Conservation (phyloP, 129 eudicot genomes). For the Helianthus annuus region HanXRQr2.0-SUNRISE NC_035436.2:176999195-176999694, state of each 20-base stretch:
- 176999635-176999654: conserved; percentile 82
- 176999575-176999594: too few species aligned
- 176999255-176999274: neutral
- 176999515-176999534: too few species aligned
- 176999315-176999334: neutral
- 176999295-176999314: conserved; percentile 5
- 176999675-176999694: conserved; percentile 83
- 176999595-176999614: conserved; percentile 53
- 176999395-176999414: neutral
- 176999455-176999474: too few species aligned
- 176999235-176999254: neutral
- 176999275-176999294: neutral
- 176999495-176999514: too few species aligned
- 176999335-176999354: too few species aligned
- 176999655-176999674: conserved; percentile 96
- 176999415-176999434: neutral
- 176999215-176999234: neutral
- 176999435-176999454: too few species aligned
- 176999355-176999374: too few species aligned
- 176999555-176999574: too few species aligned
- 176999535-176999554: too few species aligned
- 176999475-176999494: too few species aligned
- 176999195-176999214: conserved; percentile 10
- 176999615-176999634: conserved; percentile 73
- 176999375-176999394: too few species aligned